Evolutionary conservation across 306 rosid species (phyloP).

Genomic region (Adenanthera pavonina): DNA sequence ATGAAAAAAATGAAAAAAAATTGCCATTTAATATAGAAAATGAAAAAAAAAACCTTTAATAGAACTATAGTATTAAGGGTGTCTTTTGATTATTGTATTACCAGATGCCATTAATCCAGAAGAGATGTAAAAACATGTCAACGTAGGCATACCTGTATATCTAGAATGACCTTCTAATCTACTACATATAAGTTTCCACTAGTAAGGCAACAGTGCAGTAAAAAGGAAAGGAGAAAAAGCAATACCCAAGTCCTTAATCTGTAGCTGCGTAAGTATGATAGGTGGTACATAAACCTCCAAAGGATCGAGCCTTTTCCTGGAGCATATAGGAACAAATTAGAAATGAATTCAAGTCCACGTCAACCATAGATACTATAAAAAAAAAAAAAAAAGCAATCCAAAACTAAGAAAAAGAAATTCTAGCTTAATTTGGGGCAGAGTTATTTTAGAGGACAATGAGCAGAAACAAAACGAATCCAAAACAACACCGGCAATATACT

Average conservation of each 20-base stretch:
- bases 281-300: constrained; percentile 85
- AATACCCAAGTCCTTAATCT: constrained; percentile 86
- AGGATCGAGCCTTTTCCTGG: constrained; percentile 87
- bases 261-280: constrained; percentile 80
- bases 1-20: too few relatives aligned
- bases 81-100: constrained; percentile 13
- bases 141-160: neutral
- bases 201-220: neutral
- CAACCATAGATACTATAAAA: neutral
- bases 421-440: neutral
- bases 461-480: neutral
- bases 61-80: neutral
- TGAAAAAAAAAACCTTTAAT: neutral
- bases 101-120: constrained; percentile 14
- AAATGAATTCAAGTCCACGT: constrained; percentile 14
- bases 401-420: neutral
- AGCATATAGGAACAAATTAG: constrained; percentile 30
- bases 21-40: neutral
- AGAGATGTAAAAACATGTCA: constrained; percentile 1
- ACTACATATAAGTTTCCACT: neutral
- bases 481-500: neutral
- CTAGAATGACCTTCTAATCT: constrained; percentile 10
- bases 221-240: constrained; percentile 33
- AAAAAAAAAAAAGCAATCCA: constrained; percentile 1
- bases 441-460: neutral